Base-by-base conservation (phyloP, 805 yeast species). In the Kluyveromyces wickerhamii region DNA sequence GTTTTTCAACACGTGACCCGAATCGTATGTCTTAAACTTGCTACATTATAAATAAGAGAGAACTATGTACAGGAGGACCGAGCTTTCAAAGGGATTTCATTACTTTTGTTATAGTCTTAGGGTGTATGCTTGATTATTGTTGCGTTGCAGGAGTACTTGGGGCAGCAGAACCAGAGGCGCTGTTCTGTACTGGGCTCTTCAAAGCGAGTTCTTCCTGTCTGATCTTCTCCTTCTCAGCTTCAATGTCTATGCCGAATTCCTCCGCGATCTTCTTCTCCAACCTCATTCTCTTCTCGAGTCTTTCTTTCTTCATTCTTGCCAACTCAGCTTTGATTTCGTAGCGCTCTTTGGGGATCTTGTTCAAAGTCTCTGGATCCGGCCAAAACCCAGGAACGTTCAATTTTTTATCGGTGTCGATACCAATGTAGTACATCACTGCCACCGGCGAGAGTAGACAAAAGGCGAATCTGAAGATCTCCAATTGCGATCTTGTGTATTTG, bases 361-460 rank as follows among this genome's bases (percentile, higher is more conserved):
- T 87, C 46, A 86, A 68, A 2, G 96, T 81, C 27, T 82, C 81
- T 27, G 96, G 96, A 57, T 87, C 96, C 3, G 97, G 97, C 95
- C 95, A 87, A 61, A 85, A 88, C 14, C 95, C 95, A 7, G 94
- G 94, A 31, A 87, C 78, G 52, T 86, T 84, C 57, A 88, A 77
- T 63, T 86, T 88, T 48, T 69, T 74, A 57, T 88, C 95, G 2
- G 96, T 81, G 49, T 88, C 88, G 25, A 81, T 72, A 54, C 97
- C 96, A 29, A 86, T 88, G 49, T 81, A 88, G 60, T 85, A 80
- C 97, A 88, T 88, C 51, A 86, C 81, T n/a, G 74, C 71, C 30
- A 88, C 82, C 0, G 97, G 97, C 1, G 94, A 75, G 47, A 86
- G 63, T 28, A 88, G 72, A 55, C 83, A 88, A 52, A 87, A 80